Percentiles rank a stretch among this genome's conserved stretches.
Evolutionary conservation across 139 green algal genomes (phyloP).

Genomic region (Coelastrella sp.): DNA sequence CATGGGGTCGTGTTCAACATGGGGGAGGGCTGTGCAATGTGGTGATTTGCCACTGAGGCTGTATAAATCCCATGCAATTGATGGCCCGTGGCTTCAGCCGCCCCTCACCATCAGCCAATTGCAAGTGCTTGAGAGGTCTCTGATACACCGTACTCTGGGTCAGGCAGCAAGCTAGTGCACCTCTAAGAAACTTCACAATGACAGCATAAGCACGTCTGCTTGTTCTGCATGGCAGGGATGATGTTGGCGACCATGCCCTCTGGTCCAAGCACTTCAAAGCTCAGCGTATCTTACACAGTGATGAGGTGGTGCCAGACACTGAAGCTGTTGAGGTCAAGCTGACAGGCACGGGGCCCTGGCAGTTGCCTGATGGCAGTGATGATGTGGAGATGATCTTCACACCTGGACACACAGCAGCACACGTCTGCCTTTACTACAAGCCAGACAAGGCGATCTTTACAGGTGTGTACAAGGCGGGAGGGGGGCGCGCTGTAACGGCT

Average conservation of each 20-base stretch:
- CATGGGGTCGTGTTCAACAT: no score
- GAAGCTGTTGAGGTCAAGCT: slow-evolving; percentile 45
- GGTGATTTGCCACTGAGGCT: no score
- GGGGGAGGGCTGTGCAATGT: no score
- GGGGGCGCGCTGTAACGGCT: slow-evolving; percentile 2
- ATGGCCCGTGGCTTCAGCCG: no score
- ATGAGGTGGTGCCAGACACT: slow-evolving; percentile 51
- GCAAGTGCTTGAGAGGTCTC: no score
- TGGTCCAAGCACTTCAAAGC: slow-evolving; percentile 79
- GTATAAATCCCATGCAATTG: no score
- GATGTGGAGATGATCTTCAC: slow-evolving; percentile 78
- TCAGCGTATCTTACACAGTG: slow-evolving; percentile 79
- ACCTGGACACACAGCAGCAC: slow-evolving; percentile 82
- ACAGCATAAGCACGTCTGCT: neutral
- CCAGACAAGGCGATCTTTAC: slow-evolving; percentile 69
- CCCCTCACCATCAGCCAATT: no score
- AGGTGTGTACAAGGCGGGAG: slow-evolving; percentile 35
- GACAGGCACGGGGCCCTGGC: slow-evolving; percentile 75
- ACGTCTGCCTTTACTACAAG: slow-evolving; percentile 72
- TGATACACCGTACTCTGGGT: no score
- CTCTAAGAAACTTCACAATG: no score
- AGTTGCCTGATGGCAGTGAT: slow-evolving; percentile 52
- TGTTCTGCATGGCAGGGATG: slow-evolving; percentile 65
- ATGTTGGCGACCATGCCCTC: slow-evolving; percentile 81
- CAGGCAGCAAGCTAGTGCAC: no score